Conservation (phyloP, 345 rosid genomes). For the Acer negundo region DNA sequence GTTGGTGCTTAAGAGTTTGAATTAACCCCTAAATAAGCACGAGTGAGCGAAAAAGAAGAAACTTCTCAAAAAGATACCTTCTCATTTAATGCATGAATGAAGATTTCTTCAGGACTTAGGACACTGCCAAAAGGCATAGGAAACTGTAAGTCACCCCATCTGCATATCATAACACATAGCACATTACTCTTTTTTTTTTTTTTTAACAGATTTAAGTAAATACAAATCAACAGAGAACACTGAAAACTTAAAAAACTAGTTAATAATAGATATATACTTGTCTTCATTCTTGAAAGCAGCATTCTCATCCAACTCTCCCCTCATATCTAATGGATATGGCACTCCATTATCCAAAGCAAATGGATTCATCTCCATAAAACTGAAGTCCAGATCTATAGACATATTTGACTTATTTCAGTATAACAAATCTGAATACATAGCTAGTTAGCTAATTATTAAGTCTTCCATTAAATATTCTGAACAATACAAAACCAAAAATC, state of each 20-base stretch:
- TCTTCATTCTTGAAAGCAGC: slow-evolving; percentile 93
- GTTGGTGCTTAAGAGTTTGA: no score
- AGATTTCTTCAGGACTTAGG: slow-evolving; percentile 69
- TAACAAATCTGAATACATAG: neutral
- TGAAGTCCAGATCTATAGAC: slow-evolving; percentile 76
- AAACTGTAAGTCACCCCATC: slow-evolving; percentile 89
- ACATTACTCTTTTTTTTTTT: neutral
- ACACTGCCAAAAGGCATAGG: slow-evolving; percentile 94
- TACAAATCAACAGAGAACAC: neutral
- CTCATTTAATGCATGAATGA: slow-evolving; percentile 78
- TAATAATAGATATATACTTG: slow-evolving; percentile 42
- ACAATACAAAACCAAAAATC: neutral
- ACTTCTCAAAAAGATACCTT: slow-evolving; percentile 51
- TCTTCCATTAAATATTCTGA: neutral
- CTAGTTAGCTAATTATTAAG: neutral
- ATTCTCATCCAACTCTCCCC: slow-evolving; percentile 90
- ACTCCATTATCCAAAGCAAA: slow-evolving; percentile 78
- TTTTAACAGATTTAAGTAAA: neutral
- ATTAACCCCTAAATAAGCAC: no score
- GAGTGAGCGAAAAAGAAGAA: neutral
- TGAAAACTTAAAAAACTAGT: neutral
- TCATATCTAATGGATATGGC: slow-evolving; percentile 92
- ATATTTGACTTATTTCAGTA: neutral
- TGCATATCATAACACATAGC: slow-evolving; percentile 20
- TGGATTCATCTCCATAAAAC: slow-evolving; percentile 89